phyloP scores from a whole-genome alignment of 1,139 yeast genomes.

The Candida freyschussii region DNA sequence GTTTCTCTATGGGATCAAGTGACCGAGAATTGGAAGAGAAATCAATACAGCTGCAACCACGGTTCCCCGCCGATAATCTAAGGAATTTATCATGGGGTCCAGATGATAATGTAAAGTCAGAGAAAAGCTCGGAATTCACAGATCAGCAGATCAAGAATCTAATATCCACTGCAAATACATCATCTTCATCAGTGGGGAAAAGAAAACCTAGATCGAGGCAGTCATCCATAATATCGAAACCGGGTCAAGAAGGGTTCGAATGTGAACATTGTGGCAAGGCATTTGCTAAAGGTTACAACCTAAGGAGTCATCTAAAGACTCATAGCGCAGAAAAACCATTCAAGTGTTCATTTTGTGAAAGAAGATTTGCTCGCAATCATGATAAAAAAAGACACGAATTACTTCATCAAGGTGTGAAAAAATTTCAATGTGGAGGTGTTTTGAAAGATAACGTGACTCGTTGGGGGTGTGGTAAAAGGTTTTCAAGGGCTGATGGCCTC shows the following conservation, averaged over 20 bases:
- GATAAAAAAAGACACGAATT: conserved; percentile 54
- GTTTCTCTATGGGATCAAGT: too few relatives aligned
- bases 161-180: conserved; percentile 6
- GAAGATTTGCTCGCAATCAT: conserved; percentile 52
- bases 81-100: too few relatives aligned
- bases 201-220: conserved; percentile 8
- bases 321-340: conserved; percentile 55
- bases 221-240: conserved; percentile 1
- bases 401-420: conserved; percentile 50
- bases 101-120: too few relatives aligned
- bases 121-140: too few relatives aligned
- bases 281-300: conserved; percentile 50
- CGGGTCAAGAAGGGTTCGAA: conserved; percentile 27
- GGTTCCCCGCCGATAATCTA: too few relatives aligned
- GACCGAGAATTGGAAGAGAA: too few relatives aligned
- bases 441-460: conserved; percentile 44
- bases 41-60: too few relatives aligned
- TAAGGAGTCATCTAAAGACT: conserved; percentile 51
- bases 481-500: conserved; percentile 55
- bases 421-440: conserved; percentile 50
- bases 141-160: conserved; percentile 12
- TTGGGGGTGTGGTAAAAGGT: conserved; percentile 59
- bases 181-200: conserved; percentile 10
- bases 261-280: conserved; percentile 47
- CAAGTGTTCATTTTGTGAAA: conserved; percentile 43